phyloP scores from a whole-genome alignment of 192 early-diverging fungal genomes.

The Coemansia interrupta region DNA sequence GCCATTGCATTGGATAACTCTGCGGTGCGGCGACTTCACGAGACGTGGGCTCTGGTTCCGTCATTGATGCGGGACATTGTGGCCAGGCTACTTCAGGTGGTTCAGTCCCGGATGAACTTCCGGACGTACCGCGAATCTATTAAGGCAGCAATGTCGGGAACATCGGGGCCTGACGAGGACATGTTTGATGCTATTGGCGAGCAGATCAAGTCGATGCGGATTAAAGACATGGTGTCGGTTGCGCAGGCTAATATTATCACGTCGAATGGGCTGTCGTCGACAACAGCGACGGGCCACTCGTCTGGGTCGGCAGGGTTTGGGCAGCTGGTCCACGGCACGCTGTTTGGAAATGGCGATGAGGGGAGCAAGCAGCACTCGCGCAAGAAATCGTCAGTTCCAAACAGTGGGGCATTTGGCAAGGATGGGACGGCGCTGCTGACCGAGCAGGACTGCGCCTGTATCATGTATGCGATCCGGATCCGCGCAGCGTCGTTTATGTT shows the following conservation, averaged over 20 bases:
- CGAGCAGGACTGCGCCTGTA: conserved; percentile 53
- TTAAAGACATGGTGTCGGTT: conserved; percentile 38
- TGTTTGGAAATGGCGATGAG: conserved; percentile 35
- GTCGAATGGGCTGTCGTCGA: conserved; percentile 16
- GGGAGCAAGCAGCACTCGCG: conserved; percentile 36
- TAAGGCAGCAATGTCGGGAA: conserved; percentile 43
- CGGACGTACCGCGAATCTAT: conserved; percentile 52
- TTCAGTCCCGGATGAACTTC: conserved; percentile 53
- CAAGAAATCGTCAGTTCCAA: conserved; percentile 34
- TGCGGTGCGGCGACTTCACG: conserved; percentile 50
- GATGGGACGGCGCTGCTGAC: conserved; percentile 27
- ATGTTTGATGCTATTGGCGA: conserved; percentile 39
- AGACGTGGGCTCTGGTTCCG: conserved; percentile 50
- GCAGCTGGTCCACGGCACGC: conserved; percentile 36
- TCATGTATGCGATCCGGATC: conserved; percentile 50
- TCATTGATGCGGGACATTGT: conserved; percentile 47
- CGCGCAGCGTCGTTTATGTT: conserved; percentile 50
- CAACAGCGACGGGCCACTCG: conserved; percentile 16
- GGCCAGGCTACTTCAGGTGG: conserved; percentile 32
- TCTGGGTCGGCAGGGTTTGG: conserved; percentile 30
- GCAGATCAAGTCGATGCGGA: conserved; percentile 42
- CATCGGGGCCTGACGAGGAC: conserved; percentile 48
- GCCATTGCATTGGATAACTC: conserved; percentile 52
- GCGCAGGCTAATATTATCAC: conserved; percentile 22
- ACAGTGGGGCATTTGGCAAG: conserved; percentile 14